phyloP scores from a whole-genome alignment of 2,329 filamentous ascomycete species.

The Paecilomyces formosus region DNA sequence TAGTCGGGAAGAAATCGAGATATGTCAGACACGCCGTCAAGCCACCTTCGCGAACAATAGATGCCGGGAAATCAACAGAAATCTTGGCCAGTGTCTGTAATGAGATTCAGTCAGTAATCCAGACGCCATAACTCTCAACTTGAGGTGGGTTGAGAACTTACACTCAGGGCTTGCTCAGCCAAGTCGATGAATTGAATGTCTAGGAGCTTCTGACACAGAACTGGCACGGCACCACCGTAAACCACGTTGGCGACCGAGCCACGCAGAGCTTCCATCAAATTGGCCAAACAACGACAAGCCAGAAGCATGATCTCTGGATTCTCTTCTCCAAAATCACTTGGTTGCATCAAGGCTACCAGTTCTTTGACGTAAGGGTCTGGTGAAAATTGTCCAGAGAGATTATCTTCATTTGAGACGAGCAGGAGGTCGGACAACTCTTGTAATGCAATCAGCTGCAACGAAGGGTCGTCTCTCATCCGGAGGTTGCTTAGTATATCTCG shows the following conservation, averaged over 20 bases:
- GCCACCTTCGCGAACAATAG: conserved; percentile 92
- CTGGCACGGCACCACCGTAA: conserved; percentile 91
- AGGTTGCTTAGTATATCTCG: conserved; percentile 70
- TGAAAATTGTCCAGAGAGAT: conserved; percentile 87
- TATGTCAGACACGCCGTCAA: conserved; percentile 93
- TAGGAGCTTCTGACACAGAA: conserved; percentile 87
- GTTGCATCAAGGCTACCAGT: conserved; percentile 83
- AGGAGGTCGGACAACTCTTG: conserved; percentile 91
- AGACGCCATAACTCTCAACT: background rate
- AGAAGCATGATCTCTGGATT: conserved; percentile 97
- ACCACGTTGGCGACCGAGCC: conserved; percentile 91
- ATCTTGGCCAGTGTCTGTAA: conserved; percentile 83
- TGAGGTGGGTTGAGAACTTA: conserved; percentile 28
- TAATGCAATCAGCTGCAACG: conserved; percentile 81
- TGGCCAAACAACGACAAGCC: conserved; percentile 89
- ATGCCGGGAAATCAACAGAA: conserved; percentile 87
- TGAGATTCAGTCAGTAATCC: background rate
- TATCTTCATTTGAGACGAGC: conserved; percentile 92
- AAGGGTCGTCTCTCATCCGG: conserved; percentile 75
- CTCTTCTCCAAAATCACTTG: conserved; percentile 77
- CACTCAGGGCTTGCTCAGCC: conserved; percentile 89
- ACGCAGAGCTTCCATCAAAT: conserved; percentile 94
- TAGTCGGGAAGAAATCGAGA: conserved; percentile 94
- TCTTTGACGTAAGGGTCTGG: conserved; percentile 95
- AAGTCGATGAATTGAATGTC: conserved; percentile 97